Evolutionary conservation across 768 basidiomycete genomes (phyloP), one percentile per base, ranked within the genome.

Genomic region (Chalciporus sphaerocephalus): DNA sequence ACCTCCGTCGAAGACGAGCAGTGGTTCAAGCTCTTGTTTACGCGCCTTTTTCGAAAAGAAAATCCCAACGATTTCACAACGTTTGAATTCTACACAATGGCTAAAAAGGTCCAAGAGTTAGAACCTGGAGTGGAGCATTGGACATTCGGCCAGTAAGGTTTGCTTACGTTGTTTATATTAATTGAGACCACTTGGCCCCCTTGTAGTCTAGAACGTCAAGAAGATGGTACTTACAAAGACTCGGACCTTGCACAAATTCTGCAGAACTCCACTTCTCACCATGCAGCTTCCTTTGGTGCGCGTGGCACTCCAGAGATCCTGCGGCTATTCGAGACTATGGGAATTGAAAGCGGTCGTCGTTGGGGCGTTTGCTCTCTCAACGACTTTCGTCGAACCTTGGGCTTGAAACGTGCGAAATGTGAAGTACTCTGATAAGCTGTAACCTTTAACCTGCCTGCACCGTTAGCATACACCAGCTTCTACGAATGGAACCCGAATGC

Each of bases 351-450:
- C 47, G 85, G 78, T 57, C 76, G 90, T 22, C 52, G 58, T 16
- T 93, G 89, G 89, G 89, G 88, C 38, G 81, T 84, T n/a, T 92
- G 89, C 59, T 82, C 84, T 1, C 61, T 92, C 49, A 92, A 92
- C 51, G 89, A 92, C 47, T 92, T 92, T 67, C 72, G 89, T 44
- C 81, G 74, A 76, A 91, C 80, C 70, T 70, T 92, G 39, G 89
- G 88, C 11, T 58, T 92, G 38, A 89, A 86, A 62, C 72, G 87
- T 87, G 50, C 54, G 80, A 11, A 7, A 12, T 6, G 13, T 11
- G 5, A 2, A 2, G 1, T 2, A 12, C 13, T 25, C 10, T 3
- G 10, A 9, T 4, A 4, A 24, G 25, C 8, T 4, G 5, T 27
- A 30, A 4, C 5, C 45, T n/a, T n/a, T 50, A 36, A 53, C 39